Conservation (phyloP, 2,329 filamentous ascomycete species). For the Pseudopyricularia javanii region DNA sequence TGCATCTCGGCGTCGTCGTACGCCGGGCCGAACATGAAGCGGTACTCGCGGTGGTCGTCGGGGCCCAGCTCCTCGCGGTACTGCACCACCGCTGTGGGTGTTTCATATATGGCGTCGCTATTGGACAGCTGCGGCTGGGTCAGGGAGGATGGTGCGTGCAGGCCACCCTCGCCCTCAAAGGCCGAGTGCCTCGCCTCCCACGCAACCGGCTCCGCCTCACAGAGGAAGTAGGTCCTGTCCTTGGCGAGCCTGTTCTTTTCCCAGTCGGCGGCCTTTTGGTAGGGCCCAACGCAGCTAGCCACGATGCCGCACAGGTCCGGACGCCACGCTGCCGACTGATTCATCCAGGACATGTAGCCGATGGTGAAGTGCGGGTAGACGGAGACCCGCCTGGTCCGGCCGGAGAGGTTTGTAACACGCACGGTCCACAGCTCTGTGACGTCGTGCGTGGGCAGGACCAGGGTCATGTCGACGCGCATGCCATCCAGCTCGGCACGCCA, state of each 20-base stretch:
- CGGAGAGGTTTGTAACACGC: constrained; percentile 35
- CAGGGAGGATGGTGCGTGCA: constrained; percentile 34
- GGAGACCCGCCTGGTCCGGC: constrained; percentile 30
- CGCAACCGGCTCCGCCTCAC: constrained; percentile 34
- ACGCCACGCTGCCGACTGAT: constrained; percentile 41
- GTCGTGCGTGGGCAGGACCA: constrained; percentile 38
- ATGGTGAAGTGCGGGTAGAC: constrained; percentile 45
- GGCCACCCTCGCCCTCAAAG: constrained; percentile 43
- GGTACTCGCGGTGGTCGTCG: constrained; percentile 30
- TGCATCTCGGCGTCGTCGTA: constrained; percentile 36
- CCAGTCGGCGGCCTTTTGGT: constrained; percentile 44
- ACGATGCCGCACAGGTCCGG: constrained; percentile 35
- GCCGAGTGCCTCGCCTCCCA: constrained; percentile 39
- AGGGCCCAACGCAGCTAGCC: constrained; percentile 39
- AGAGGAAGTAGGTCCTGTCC: constrained; percentile 45
- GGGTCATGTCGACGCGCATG: constrained; percentile 36
- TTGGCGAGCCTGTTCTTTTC: constrained; percentile 42
- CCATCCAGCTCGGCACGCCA: constrained; percentile 40
- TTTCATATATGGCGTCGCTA: constrained; percentile 42
- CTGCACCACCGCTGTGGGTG: constrained; percentile 39
- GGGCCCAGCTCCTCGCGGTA: constrained; percentile 29
- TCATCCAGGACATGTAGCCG: constrained; percentile 53
- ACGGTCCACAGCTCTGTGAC: constrained; percentile 44
- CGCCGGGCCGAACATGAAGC: constrained; percentile 43
- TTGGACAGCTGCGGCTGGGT: constrained; percentile 22